Evolutionary conservation across 768 basidiomycete species (phyloP).

Genomic region (Lactifluus rugatus): DNA sequence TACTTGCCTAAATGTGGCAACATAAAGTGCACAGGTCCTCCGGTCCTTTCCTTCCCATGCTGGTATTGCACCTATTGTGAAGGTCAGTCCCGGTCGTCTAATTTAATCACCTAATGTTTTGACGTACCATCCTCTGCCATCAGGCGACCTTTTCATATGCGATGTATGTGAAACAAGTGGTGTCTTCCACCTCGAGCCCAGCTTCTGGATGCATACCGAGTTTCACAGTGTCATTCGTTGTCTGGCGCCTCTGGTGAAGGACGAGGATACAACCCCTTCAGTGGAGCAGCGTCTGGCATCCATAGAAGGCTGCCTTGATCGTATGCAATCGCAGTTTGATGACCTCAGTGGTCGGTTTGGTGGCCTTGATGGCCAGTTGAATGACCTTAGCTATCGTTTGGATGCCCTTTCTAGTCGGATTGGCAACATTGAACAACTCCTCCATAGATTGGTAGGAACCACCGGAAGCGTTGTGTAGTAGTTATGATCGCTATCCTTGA

Average conservation of each 20-base stretch:
- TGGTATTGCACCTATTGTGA: slow-evolving; percentile 27
- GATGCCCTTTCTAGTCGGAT: background rate
- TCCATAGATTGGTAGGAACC: background rate
- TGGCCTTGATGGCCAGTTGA: background rate
- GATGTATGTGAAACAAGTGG: slow-evolving; percentile 14
- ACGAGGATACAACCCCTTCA: background rate
- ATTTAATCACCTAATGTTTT: background rate
- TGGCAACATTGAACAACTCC: background rate
- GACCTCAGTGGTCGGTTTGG: background rate
- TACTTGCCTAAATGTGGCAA: slow-evolving; percentile 19
- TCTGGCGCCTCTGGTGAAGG: background rate
- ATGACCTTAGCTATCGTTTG: background rate
- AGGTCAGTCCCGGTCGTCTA: background rate
- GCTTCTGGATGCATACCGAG: slow-evolving; percentile 1
- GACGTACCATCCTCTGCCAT: background rate
- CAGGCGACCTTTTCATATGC: slow-evolving; percentile 16
- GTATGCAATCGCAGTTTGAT: background rate
- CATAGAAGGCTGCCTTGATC: background rate
- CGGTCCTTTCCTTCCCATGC: slow-evolving; percentile 21
- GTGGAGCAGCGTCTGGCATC: background rate
- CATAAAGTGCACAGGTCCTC: slow-evolving; percentile 14
- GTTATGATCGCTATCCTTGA: no score
- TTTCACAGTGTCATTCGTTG: slow-evolving; percentile 12
- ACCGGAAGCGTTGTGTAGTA: background rate
- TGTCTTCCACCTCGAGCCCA: background rate